Conservation (phyloP, 2,329 filamentous ascomycete genomes). For the Orbilia brochopaga region DNA sequence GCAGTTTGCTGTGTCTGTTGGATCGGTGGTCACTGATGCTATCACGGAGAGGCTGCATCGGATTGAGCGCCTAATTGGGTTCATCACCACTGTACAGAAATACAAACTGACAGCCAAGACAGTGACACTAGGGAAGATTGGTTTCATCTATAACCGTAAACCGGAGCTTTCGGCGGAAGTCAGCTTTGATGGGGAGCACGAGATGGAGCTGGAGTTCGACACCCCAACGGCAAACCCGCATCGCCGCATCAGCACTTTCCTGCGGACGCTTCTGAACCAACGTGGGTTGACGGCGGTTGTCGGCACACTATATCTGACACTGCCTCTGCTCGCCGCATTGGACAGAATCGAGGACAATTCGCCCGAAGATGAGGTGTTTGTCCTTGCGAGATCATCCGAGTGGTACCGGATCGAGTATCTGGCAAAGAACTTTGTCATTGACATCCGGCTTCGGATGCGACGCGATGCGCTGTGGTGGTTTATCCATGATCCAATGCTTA, state of each 20-base stretch:
- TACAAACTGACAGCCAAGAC: constrained; percentile 66
- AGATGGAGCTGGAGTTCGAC: constrained; percentile 67
- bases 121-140: constrained; percentile 68
- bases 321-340: constrained; percentile 70
- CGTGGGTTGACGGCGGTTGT: constrained; percentile 64
- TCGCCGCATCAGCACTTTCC: constrained; percentile 66
- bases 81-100: constrained; percentile 67
- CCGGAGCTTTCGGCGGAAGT: constrained; percentile 52
- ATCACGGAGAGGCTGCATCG: constrained; percentile 68
- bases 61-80: constrained; percentile 73
- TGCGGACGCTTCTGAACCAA: constrained; percentile 67
- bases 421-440: constrained; percentile 61
- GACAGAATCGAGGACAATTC: constrained; percentile 67
- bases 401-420: constrained; percentile 66
- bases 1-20: constrained; percentile 66
- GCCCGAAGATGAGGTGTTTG: constrained; percentile 62
- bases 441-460: constrained; percentile 63
- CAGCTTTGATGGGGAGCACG: constrained; percentile 55
- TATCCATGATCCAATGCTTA: constrained; percentile 57
- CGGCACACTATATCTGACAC: constrained; percentile 66
- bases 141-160: constrained; percentile 69
- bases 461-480: constrained; percentile 64
- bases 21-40: constrained; percentile 66
- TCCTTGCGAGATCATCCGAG: constrained; percentile 65
- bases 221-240: constrained; percentile 68